These are phyloP conservation scores for Colletotrichum sp. DNA, from an alignment of 2,329 filamentous ascomycete species.

Conservation along the genomic window DNA sequence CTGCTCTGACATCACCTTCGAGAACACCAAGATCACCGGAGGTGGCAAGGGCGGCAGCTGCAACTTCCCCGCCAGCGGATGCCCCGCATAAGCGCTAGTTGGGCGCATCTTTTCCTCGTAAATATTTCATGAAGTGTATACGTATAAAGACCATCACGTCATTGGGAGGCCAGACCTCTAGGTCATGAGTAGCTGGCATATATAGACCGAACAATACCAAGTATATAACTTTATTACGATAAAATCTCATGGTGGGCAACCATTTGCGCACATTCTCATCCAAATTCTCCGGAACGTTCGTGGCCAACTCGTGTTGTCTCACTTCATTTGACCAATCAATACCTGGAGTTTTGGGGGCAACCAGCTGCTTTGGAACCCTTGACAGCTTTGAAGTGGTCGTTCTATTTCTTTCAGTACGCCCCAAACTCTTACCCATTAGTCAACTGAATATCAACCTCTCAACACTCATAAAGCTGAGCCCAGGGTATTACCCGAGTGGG, in stretches of 20 bases:
- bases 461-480: neutral
- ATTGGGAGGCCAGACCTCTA: neutral
- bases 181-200: neutral
- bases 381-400: neutral
- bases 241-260: neutral
- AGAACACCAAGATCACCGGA: constrained; percentile 12
- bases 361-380: neutral
- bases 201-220: neutral
- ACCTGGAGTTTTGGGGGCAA: neutral
- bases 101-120: neutral
- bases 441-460: neutral
- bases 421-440: neutral
- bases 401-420: neutral
- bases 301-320: neutral
- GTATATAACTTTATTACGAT: neutral
- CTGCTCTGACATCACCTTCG: constrained; percentile 16
- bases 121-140: neutral
- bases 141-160: neutral
- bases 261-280: neutral
- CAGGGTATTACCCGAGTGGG: neutral
- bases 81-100: neutral
- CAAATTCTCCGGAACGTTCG: neutral
- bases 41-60: constrained; percentile 10
- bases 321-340: neutral
- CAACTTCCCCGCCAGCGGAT: constrained; percentile 18